phyloP scores from a whole-genome alignment of 1,284 basidiomycete genomes.

The Caloboletus inedulis region DNA sequence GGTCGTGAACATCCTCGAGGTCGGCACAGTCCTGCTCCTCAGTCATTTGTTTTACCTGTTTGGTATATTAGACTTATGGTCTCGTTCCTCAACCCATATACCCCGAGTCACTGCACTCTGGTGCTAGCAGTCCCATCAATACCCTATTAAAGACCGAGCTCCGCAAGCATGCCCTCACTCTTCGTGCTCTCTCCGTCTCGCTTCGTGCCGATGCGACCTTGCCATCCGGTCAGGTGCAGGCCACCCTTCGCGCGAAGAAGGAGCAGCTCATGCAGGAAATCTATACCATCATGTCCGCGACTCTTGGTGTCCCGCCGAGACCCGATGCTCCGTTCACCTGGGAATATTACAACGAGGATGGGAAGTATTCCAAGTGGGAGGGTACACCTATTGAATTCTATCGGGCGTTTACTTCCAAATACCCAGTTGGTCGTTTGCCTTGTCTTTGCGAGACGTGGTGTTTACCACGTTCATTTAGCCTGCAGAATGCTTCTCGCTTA shows the following conservation, averaged over 20 bases:
- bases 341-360: constrained; percentile 85
- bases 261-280: constrained; percentile 81
- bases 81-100: constrained; percentile 78
- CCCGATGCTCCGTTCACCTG: constrained; percentile 75
- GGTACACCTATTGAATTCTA: constrained; percentile 83
- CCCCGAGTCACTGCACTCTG: constrained; percentile 86
- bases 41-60: background rate
- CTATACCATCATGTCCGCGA: constrained; percentile 84
- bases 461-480: constrained; percentile 37
- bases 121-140: constrained; percentile 72
- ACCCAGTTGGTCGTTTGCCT: constrained; percentile 44
- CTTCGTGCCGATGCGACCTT: constrained; percentile 44
- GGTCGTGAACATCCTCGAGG: constrained; percentile 83
- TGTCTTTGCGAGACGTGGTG: background rate
- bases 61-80: constrained; percentile 62
- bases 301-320: constrained; percentile 79
- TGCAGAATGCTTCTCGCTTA: constrained; percentile 81
- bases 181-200: constrained; percentile 62
- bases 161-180: constrained; percentile 83
- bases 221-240: constrained; percentile 43
- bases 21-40: constrained; percentile 23
- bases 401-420: constrained; percentile 58
- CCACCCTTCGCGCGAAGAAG: constrained; percentile 74
- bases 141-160: constrained; percentile 84
- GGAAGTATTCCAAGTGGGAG: constrained; percentile 73